Evolutionary conservation across 108 stramenopile genomes (phyloP).

Genomic region (Cyclotella sp.): DNA sequence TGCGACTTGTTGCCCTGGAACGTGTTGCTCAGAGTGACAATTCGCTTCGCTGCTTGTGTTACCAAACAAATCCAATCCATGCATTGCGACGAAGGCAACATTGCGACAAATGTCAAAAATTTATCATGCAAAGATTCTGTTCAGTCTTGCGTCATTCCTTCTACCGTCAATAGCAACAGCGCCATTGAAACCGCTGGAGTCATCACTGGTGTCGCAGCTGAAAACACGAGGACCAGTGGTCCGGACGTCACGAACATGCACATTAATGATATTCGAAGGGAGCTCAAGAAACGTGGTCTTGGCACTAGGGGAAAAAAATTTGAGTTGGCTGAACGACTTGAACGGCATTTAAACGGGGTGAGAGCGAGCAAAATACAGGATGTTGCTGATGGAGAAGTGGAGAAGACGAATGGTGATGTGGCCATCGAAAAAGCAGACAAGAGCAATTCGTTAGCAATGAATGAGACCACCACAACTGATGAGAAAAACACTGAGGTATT

Average conservation of each 20-base stretch:
- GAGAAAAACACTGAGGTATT: background rate
- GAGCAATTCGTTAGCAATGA: too few species aligned
- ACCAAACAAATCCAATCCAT: constrained; percentile 10
- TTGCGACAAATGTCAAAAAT: background rate
- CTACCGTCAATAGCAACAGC: too few species aligned
- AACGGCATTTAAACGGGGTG: constrained; percentile 1
- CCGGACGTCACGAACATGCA: background rate
- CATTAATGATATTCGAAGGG: constrained; percentile 7
- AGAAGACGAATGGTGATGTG: background rate
- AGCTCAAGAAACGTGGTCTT: background rate
- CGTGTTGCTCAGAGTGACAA: constrained; percentile 34
- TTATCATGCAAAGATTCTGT: too few species aligned
- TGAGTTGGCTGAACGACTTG: constrained; percentile 5
- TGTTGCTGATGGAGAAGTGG: background rate
- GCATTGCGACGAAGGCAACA: background rate
- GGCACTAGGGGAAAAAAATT: background rate
- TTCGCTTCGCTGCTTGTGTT: constrained; percentile 39
- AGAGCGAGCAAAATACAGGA: background rate
- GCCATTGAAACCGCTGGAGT: too few species aligned
- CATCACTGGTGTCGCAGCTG: too few species aligned
- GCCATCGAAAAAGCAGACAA: too few species aligned
- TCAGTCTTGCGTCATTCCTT: too few species aligned
- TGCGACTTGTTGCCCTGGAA: constrained; percentile 39
- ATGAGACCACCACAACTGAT: background rate
- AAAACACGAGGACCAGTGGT: too few species aligned